phyloP scores from a whole-genome alignment of 768 basidiomycete genomes.

The Boletus rufocinnamomeus region DNA sequence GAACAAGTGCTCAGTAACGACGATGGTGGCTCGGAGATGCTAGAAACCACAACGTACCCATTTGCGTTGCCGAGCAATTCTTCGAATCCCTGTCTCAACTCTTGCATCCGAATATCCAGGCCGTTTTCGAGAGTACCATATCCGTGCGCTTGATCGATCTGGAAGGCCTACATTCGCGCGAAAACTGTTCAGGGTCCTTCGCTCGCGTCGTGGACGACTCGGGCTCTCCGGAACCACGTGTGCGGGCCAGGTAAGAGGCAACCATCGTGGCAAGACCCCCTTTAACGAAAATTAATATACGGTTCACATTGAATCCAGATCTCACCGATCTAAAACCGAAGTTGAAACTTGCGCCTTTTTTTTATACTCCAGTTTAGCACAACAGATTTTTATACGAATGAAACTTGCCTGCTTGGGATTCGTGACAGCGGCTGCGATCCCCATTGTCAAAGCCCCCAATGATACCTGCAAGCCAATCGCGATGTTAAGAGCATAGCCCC shows the following conservation, averaged over 20 bases:
- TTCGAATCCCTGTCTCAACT: conserved; percentile 31
- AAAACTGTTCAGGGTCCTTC: conserved; percentile 65
- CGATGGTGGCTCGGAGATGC: background rate
- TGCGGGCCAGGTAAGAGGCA: conserved; percentile 71
- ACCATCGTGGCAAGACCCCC: conserved; percentile 69
- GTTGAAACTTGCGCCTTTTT: conserved; percentile 40
- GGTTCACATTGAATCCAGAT: background rate
- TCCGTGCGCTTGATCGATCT: conserved; percentile 55
- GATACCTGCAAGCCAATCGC: conserved; percentile 66
- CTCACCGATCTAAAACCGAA: conserved; percentile 40
- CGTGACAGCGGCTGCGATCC: conserved; percentile 51
- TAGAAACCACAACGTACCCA: conserved; percentile 20
- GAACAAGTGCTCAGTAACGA: conserved; percentile 1
- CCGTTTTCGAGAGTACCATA: conserved; percentile 11
- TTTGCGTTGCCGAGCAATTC: conserved; percentile 29
- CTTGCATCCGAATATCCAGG: conserved; percentile 8
- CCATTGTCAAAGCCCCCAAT: conserved; percentile 68
- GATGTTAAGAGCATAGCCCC: conserved; percentile 39
- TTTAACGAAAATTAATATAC: conserved; percentile 17
- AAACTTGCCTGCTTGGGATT: conserved; percentile 42
- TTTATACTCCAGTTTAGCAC: conserved; percentile 2
- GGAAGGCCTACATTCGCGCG: conserved; percentile 63
- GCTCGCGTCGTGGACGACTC: conserved; percentile 56
- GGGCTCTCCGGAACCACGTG: conserved; percentile 70
- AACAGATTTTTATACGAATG: too few species aligned